Evolutionary conservation across 495 filamentous ascomycete genomes (phyloP).

Genomic region (Amniculicola lignicola): DNA sequence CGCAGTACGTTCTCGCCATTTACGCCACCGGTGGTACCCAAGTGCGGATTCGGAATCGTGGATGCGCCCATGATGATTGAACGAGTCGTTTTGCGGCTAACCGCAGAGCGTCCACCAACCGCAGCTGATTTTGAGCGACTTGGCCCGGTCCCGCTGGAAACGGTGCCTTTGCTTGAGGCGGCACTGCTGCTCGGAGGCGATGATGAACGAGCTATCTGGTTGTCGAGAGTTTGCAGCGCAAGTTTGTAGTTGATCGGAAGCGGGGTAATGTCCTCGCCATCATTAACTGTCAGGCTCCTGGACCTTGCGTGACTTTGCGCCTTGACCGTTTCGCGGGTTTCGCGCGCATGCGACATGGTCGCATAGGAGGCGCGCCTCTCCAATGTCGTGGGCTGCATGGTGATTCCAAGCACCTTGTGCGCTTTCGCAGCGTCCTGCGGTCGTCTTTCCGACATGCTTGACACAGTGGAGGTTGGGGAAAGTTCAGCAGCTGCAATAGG

Average conservation of each 20-base stretch:
- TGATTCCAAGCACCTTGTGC: conserved; percentile 39
- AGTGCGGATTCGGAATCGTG: conserved; percentile 9
- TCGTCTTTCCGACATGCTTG: conserved; percentile 34
- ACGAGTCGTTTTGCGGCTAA: conserved; percentile 14
- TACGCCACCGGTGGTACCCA: conserved; percentile 11
- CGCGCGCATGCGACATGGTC: conserved; percentile 14
- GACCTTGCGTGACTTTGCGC: conserved; percentile 10
- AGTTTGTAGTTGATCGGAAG: conserved; percentile 37
- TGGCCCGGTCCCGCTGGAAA: conserved; percentile 8
- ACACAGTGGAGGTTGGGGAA: conserved; percentile 35
- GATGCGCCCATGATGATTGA: conserved; percentile 29
- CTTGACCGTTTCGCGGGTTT: conserved; percentile 11
- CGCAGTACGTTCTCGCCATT: conserved; percentile 10
- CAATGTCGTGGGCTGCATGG: conserved; percentile 17
- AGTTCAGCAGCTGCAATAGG: conserved; percentile 23
- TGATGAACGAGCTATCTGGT: too few species aligned
- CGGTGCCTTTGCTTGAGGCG: conserved; percentile 24
- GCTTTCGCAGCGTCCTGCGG: conserved; percentile 37
- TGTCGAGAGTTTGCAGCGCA: conserved; percentile 32
- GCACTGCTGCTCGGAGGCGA: conserved; percentile 22
- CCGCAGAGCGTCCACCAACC: conserved; percentile 33
- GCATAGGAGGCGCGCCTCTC: conserved; percentile 21
- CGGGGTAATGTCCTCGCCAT: conserved; percentile 34
- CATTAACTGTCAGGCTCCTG: conserved; percentile 30
- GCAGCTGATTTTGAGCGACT: conserved; percentile 24